A percentile compares a stretch with the other conserved stretches of the same genome.
These are phyloP conservation scores for Ascochyta pisi DNA, from an alignment of 2,329 filamentous ascomycete species.

Conservation along the genomic window DNA sequence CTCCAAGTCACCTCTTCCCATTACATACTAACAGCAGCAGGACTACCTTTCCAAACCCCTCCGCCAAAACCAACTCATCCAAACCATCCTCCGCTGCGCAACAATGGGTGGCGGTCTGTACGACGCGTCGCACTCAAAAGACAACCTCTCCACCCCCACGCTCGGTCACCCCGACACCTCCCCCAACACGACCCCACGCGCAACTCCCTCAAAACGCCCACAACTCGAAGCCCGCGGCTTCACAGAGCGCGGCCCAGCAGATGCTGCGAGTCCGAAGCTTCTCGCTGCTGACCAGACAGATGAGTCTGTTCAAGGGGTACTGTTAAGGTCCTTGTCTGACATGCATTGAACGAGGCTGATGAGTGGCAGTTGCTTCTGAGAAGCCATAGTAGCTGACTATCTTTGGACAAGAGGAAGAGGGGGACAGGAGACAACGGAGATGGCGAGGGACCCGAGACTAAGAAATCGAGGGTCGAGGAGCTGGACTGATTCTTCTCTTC, in stretches of 20 bases:
- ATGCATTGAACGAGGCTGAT: constrained; percentile 13
- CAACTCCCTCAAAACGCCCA: constrained; percentile 53
- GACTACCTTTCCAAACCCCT: constrained; percentile 97
- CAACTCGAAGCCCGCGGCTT: constrained; percentile 67
- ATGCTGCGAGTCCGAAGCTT: constrained; percentile 66
- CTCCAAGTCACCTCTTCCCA: background rate
- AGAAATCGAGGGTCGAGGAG: constrained; percentile 9
- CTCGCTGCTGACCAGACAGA: constrained; percentile 67
- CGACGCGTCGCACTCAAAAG: constrained; percentile 65
- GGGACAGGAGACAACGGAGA: background rate
- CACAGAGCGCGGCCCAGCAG: constrained; percentile 69
- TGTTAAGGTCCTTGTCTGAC: constrained; percentile 18
- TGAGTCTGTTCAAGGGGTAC: constrained; percentile 65
- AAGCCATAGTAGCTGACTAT: constrained; percentile 23
- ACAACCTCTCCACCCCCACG: constrained; percentile 38
- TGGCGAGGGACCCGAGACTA: constrained; percentile 5
- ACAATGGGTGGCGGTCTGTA: constrained; percentile 85
- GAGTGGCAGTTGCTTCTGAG: constrained; percentile 17
- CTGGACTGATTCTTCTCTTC: background rate
- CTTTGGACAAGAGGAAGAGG: constrained; percentile 21
- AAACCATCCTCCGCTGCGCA: constrained; percentile 95
- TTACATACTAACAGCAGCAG: constrained; percentile 33
- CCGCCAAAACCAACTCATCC: constrained; percentile 96
- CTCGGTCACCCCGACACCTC: constrained; percentile 25
- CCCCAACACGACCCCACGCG: constrained; percentile 13